Percentiles rank a stretch among this genome's conserved stretches.
Evolutionary conservation across 2,329 filamentous ascomycete species (phyloP).

Genomic region (Trichoderma aggressivum): DNA sequence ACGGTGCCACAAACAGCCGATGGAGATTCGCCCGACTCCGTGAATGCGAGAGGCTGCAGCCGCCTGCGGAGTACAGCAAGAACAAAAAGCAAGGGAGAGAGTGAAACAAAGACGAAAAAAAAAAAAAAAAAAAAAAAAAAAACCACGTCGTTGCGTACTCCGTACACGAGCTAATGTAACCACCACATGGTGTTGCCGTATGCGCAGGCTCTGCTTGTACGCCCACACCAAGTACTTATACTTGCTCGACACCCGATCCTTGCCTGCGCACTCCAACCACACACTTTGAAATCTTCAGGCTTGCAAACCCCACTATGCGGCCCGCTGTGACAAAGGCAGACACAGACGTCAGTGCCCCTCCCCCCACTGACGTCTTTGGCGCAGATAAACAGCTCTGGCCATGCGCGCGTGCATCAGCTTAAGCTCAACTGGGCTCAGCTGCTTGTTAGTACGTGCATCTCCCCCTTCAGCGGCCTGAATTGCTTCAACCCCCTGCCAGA

Average conservation of each 20-base stretch:
- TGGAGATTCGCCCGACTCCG: not conserved
- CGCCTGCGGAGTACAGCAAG: not conserved
- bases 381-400: not conserved
- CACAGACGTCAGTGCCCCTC: constrained; percentile 14
- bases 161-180: not conserved
- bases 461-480: not conserved
- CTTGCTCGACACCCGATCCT: not conserved
- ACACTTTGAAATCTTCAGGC: constrained; percentile 15
- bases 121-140: not conserved
- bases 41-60: not conserved
- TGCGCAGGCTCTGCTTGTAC: not conserved
- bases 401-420: constrained; percentile 5
- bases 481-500: not conserved
- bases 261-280: not conserved
- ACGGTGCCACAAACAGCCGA: constrained; percentile 8
- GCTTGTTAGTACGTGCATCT: not conserved
- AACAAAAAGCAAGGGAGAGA: not conserved
- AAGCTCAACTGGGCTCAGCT: not conserved
- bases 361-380: constrained; percentile 13
- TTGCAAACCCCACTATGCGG: constrained; percentile 15
- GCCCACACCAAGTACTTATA: not conserved
- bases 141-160: not conserved
- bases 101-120: not conserved
- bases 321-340: constrained; percentile 19
- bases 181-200: not conserved